Base-by-base conservation (phyloP, 2,329 filamentous ascomycete species). In the Epichloe typhina region DNA sequence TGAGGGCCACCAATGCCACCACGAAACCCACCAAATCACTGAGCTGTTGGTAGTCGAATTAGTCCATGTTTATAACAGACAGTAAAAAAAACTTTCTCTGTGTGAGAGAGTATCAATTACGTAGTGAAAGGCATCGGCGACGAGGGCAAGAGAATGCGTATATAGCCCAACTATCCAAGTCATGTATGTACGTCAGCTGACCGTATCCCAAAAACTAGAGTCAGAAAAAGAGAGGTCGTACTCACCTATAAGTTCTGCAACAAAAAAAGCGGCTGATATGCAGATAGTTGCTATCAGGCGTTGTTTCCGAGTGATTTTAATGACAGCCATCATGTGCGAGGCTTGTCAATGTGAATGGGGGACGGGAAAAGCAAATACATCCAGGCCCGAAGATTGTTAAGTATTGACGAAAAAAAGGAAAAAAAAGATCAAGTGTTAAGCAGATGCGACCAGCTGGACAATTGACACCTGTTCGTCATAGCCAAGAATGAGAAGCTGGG, bases 41-140 rank as follows among this genome's bases (percentile, higher is more conserved):
- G 53, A 88, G 64, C 81, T 85, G 46, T 26, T 8, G 7, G 23
- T 3, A 26, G 7, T 26, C 23, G 23, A 8, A 8, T 26, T 26
- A 26, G 23, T 26, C 23, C 23, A 26, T 26, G 23, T 26, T 8
- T 26, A 19, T 5, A 4, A 11, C 8, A 6, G 31, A 19, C 6
- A n/a, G 3, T 7, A 6, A 23, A 41, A 13, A 23, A 15, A 2
- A 13, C 3, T 26, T 26, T 8, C 23, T 26, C 2, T 8, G 23
- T 26, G 7, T 41, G 23, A 4, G 23, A 43, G 26, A 15, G 33
- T 21, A 7, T 17, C 9, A 36, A 2, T 36, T 67, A 85, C 82
- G 61, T 88, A 87, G 62, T 89, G 86, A 58, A 89, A 88, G 1
- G 86, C 83, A 71, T 90, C 86, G 31, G 86, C 84, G 26, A 89